A percentile compares a stretch with the other conserved stretches of the same genome.
Conservation (phyloP, 108 stramenopile species). For the Skeletonema grethae region DNA sequence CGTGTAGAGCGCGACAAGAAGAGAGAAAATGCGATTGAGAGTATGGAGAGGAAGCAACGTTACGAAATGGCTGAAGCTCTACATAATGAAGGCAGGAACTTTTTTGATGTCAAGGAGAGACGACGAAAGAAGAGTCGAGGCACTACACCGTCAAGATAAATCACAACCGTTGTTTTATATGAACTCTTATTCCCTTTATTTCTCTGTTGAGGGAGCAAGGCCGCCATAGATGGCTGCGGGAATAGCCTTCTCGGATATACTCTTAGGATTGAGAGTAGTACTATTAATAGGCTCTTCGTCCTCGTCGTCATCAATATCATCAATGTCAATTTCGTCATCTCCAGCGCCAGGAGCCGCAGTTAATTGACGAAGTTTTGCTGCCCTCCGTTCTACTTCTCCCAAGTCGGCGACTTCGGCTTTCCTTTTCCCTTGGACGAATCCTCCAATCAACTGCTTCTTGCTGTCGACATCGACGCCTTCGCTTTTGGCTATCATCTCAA, state of each 20-base stretch:
- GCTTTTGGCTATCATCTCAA: conserved; percentile 78
- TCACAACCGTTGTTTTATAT: background rate
- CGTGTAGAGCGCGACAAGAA: conserved; percentile 15
- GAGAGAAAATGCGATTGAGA: conserved; percentile 7
- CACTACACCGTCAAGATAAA: background rate
- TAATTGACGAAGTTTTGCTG: conserved; percentile 73
- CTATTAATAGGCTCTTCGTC: conserved; percentile 15
- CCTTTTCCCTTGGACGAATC: conserved; percentile 70
- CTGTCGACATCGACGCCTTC: conserved; percentile 71
- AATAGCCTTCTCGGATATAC: conserved; percentile 62
- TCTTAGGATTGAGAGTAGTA: conserved; percentile 4
- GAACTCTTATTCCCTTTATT: conserved; percentile 5
- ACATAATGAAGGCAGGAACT: conserved; percentile 10
- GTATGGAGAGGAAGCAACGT: conserved; percentile 22
- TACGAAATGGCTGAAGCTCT: conserved; percentile 27
- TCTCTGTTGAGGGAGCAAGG: conserved; percentile 40
- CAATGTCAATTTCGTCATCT: conserved; percentile 85
- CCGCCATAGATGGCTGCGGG: conserved; percentile 83
- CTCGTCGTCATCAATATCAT: conserved; percentile 57
- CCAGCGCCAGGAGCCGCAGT: conserved; percentile 47
- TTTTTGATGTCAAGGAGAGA: conserved; percentile 6
- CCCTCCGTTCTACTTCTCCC: conserved; percentile 89
- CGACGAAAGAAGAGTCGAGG: conserved; percentile 3
- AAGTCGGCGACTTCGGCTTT: conserved; percentile 66
- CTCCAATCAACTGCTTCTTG: conserved; percentile 46